phyloP scores from a whole-genome alignment of 2,329 filamentous ascomycete genomes.

The Pseudogymnoascus sp. region DNA sequence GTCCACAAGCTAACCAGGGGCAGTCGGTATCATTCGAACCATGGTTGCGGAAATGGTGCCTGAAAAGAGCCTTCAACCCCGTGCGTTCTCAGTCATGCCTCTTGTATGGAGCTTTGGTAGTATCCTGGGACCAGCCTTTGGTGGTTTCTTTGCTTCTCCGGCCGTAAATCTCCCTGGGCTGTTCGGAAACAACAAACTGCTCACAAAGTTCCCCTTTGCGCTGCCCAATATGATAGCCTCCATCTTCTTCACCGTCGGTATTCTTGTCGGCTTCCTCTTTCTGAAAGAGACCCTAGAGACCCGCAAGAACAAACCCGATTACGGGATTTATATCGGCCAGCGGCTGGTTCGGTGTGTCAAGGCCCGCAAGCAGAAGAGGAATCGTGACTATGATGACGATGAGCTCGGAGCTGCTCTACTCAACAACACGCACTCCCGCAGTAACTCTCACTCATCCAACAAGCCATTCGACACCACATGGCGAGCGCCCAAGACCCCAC shows the following conservation, averaged over 20 bases:
- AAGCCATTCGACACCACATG: conserved; percentile 16
- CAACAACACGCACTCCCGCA: conserved; percentile 27
- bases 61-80: conserved; percentile 74
- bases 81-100: conserved; percentile 90
- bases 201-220: conserved; percentile 71
- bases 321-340: conserved; percentile 65
- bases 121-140: conserved; percentile 81
- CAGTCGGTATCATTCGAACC: conserved; percentile 82
- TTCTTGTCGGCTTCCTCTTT: conserved; percentile 67
- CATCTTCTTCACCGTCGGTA: conserved; percentile 68
- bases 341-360: conserved; percentile 42
- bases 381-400: conserved; percentile 38
- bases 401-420: conserved; percentile 50
- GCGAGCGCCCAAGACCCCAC: conserved; percentile 10
- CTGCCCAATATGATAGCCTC: conserved; percentile 76
- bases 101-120: conserved; percentile 81
- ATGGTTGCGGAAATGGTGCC: conserved; percentile 92
- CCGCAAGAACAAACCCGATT: conserved; percentile 60
- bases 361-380: conserved; percentile 14
- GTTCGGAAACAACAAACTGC: conserved; percentile 59
- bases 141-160: conserved; percentile 77
- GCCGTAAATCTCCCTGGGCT: conserved; percentile 62
- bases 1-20: conserved; percentile 15
- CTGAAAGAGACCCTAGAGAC: conserved; percentile 75
- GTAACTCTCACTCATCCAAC: conserved; percentile 18